phyloP scores from a whole-genome alignment of 2,329 filamentous ascomycete genomes.

The Knufia petricola region DNA sequence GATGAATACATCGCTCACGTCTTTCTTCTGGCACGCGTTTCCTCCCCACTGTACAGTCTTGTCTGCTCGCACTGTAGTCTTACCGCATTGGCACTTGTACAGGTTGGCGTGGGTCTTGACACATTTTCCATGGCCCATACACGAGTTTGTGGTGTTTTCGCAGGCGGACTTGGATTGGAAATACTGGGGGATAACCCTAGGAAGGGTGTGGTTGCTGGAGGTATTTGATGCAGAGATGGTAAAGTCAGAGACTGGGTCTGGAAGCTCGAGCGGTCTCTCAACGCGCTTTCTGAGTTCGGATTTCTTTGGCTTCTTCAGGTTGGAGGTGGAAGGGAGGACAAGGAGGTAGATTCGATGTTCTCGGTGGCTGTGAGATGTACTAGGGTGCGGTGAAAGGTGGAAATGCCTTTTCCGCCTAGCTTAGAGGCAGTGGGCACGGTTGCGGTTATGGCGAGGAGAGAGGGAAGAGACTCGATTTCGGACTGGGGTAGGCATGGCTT shows the following conservation, averaged over 20 bases:
- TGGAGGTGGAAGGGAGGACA: slow-evolving; percentile 39
- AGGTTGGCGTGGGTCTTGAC: slow-evolving; percentile 58
- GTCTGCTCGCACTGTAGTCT: slow-evolving; percentile 42
- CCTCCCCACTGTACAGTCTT: slow-evolving; percentile 70
- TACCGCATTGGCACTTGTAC: slow-evolving; percentile 67
- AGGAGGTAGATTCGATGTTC: slow-evolving; percentile 50
- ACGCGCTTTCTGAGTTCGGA: slow-evolving; percentile 5
- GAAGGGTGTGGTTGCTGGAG: slow-evolving; percentile 28
- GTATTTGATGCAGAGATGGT: slow-evolving; percentile 29
- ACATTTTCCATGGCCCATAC: slow-evolving; percentile 74
- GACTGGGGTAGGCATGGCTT: slow-evolving; percentile 14
- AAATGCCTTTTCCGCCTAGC: slow-evolving; percentile 12
- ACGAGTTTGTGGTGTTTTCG: slow-evolving; percentile 60
- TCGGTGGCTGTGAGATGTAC: slow-evolving; percentile 40
- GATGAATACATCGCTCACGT: slow-evolving; percentile 83
- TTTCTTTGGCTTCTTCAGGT: slow-evolving; percentile 12
- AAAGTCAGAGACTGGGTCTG: slow-evolving; percentile 26
- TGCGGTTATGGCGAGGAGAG: slow-evolving; percentile 33
- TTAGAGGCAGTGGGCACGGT: slow-evolving; percentile 33
- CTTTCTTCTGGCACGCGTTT: slow-evolving; percentile 78
- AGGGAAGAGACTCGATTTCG: slow-evolving; percentile 23
- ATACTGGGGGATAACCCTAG: slow-evolving; percentile 57
- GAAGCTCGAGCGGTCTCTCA: slow-evolving; percentile 24
- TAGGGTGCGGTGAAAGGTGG: slow-evolving; percentile 26
- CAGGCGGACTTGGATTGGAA: slow-evolving; percentile 63